A percentile compares a stretch with the other conserved stretches of the same genome.
Conservation (phyloP, 441 rosid species). For the Raphanus hybrid region DNA sequence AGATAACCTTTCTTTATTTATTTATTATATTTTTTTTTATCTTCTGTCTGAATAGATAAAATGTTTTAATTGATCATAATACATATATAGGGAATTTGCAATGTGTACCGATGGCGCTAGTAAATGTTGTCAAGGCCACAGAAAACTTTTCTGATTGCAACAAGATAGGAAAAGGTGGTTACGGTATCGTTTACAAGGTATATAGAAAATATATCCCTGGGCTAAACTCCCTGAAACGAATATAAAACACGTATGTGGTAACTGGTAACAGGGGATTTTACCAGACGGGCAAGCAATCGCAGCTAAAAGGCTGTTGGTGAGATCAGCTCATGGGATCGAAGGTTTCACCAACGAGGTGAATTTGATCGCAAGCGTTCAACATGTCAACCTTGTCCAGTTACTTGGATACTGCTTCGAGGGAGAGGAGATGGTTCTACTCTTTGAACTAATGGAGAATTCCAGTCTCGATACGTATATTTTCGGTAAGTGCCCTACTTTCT, state of each 20-base stretch:
- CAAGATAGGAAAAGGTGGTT: conserved; percentile 74
- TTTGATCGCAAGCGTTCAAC: conserved; percentile 35
- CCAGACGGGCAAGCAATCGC: conserved; percentile 46
- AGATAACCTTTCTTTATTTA: not conserved
- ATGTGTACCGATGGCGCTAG: conserved; percentile 11
- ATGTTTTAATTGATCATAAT: not conserved
- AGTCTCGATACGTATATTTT: conserved; percentile 32
- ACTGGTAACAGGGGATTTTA: conserved; percentile 52
- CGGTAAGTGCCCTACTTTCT: not conserved
- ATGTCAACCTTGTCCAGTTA: conserved; percentile 32
- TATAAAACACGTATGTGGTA: conserved; percentile 8
- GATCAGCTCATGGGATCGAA: conserved; percentile 28
- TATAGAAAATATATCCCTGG: not conserved
- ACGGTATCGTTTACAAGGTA: conserved; percentile 74
- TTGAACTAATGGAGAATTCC: conserved; percentile 31
- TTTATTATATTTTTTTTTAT: not conserved
- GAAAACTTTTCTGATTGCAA: conserved; percentile 54
- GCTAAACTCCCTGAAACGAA: not conserved
- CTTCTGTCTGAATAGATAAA: not conserved
- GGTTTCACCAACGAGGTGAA: conserved; percentile 34
- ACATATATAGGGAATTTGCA: not conserved
- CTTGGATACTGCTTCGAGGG: conserved; percentile 29
- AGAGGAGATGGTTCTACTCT: conserved; percentile 27
- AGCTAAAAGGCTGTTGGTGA: conserved; percentile 28
- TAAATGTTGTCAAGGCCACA: conserved; percentile 51